Base-by-base conservation (phyloP, 1,284 basidiomycete species). In the Ceratobasidium sp. region DNA sequence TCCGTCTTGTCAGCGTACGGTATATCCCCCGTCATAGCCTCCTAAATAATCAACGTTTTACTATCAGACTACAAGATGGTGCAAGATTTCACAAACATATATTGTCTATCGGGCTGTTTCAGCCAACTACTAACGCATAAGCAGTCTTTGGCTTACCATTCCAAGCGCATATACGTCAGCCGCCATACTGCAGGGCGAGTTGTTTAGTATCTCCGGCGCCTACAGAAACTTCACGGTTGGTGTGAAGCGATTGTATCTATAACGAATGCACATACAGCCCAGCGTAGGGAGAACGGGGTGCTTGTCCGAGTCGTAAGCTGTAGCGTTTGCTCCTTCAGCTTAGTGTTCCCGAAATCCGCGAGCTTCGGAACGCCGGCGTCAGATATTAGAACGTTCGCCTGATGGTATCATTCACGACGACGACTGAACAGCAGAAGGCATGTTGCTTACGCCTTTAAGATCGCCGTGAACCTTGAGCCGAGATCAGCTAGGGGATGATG, bases 1-100 rank as follows among this genome's bases (percentile, higher is more conserved):
- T 70, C 68, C 1, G 46, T 10, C 28, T 49, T 67, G 23, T n/a
- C 64, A 1, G 13, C 12, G 39, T 70, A 70, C 33, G 68, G 68
- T 7, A 53, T n/a, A 18, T n/a, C 20, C 0, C 68, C 51, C 2
- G 68, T 70, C 6, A 42, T 26, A 1, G 49, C 20, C n/a, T 70
- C 68, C 51, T 70, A 39, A 3, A 56, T 4, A 53, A 18, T 0
- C 15, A 3, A 10, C 2, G 39, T 64, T 10, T 20, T 9, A 18
- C 6, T 7, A 28, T 10, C 28, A 12, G 20, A 12, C 0, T 44
- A 18, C 40, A 39, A 20, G 10, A 3, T 13, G 0, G 1, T 39
- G 18, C 28, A 2, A 56, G 4, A 56, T 40, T 7, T 23, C 39
- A 39, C 49, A n/a, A 3, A 10, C 51, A 39, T 55, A 70, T 28